Evolutionary conservation across 345 rosid genomes (phyloP), one percentile per base, ranked within the genome.

Genomic region (Alliaria petiolata): DNA sequence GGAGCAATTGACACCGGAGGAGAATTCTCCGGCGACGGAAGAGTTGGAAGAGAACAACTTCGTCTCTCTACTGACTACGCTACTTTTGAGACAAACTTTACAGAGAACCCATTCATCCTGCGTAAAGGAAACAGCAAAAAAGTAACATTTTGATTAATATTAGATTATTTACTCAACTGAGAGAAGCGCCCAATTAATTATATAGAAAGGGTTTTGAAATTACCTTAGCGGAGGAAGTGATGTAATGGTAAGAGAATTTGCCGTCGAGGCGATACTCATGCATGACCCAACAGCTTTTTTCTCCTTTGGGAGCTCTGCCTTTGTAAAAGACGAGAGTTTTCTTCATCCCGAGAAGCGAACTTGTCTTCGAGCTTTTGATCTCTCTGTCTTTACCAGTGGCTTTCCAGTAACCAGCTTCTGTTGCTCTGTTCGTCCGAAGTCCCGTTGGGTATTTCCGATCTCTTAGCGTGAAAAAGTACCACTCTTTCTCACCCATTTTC

Each of bases 91-190:
- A 69, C 93, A 95, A 6, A 95, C 95, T 42, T 97, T 76, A 22
- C 91, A 89, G 61, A 95, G 89, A 12, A 95, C 99, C 99, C 97
- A 95, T 78, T 91, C 97, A 57, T 91, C 97, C 97, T 95, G 77
- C 42, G 49, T 4, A 35, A 45, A 50, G 5, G 8, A 16, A 53
- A 66, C 50, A 66, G 2, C 16, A 7, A 15, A 7, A 15, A 6
- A 55, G 57, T 39, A 13, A 46, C 43, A 22, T 58, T 47, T 56
- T n/a, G 20, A 7, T 13, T 64, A 22, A 3, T 22, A 22, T 22
- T n/a, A 0, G 4, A 15, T 0, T 17, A 46, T 46, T 4, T 15
- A 35, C n/a, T n/a, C n/a, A n/a, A n/a, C 3, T 11, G 36, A 38
- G 20, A 36, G 19, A 43, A 38, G 17, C 25, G 4, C n/a, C n/a